Percentiles rank a stretch among this genome's conserved stretches.
phyloP scores from a whole-genome alignment of 1,284 basidiomycete genomes.

The Phellinidium pouzarii region DNA sequence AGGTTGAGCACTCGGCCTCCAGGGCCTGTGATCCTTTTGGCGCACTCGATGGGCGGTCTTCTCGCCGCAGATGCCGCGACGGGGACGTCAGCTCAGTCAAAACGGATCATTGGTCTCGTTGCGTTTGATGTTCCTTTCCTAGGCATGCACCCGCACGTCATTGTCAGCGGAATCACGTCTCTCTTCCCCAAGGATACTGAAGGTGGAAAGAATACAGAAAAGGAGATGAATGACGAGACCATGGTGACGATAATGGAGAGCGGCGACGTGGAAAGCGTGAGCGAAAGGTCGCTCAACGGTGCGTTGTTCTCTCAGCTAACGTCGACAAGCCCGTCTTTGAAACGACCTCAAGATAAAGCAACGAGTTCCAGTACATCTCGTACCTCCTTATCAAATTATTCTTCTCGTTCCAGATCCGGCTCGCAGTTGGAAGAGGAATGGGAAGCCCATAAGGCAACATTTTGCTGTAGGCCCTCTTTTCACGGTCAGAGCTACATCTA shows the following conservation, averaged over 20 bases:
- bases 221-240: constrained; percentile 37
- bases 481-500: neutral
- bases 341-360: neutral
- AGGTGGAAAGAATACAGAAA: constrained; percentile 28
- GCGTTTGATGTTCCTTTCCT: constrained; percentile 53
- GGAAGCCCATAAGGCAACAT: constrained; percentile 13
- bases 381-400: neutral
- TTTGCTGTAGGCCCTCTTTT: neutral
- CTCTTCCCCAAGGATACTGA: constrained; percentile 36
- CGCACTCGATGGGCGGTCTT: constrained; percentile 54
- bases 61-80: constrained; percentile 49
- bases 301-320: neutral
- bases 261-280: neutral
- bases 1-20: constrained; percentile 48
- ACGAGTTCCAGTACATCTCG: neutral
- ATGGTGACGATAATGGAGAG: neutral
- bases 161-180: constrained; percentile 48
- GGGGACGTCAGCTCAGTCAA: constrained; percentile 27
- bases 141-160: constrained; percentile 55
- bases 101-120: constrained; percentile 44
- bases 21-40: constrained; percentile 47
- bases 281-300: neutral
- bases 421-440: constrained; percentile 9
- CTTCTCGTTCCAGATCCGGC: neutral
- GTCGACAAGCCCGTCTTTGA: neutral